These are phyloP conservation scores for Cladosporium sp. DNA, from an alignment of 2,329 filamentous ascomycete species.

Conservation along the genomic window DNA sequence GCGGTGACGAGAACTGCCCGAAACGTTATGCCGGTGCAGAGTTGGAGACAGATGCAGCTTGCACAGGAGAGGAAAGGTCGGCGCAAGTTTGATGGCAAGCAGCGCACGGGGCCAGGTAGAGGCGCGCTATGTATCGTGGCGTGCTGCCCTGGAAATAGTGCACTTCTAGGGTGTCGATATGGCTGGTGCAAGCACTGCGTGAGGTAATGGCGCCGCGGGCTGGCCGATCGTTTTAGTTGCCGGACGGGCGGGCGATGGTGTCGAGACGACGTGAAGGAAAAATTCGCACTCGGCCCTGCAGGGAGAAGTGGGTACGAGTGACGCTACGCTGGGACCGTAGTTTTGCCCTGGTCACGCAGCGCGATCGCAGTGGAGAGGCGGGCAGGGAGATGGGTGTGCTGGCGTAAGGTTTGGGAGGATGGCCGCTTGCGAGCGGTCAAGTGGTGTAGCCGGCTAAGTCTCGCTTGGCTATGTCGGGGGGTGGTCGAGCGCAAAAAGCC, in stretches of 20 bases:
- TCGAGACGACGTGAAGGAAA: constrained; percentile 22
- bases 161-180: constrained; percentile 28
- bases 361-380: neutral
- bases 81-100: constrained; percentile 20
- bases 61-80: constrained; percentile 24
- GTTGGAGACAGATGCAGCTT: constrained; percentile 21
- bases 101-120: constrained; percentile 22
- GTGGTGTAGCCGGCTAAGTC: constrained; percentile 10
- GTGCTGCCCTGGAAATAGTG: constrained; percentile 34
- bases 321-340: constrained; percentile 12
- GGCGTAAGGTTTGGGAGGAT: constrained; percentile 12
- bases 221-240: constrained; percentile 28
- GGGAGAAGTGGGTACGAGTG: constrained; percentile 21
- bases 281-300: constrained; percentile 17
- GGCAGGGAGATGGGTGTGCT: constrained; percentile 8
- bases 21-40: constrained; percentile 27
- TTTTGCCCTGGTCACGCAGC: constrained; percentile 8
- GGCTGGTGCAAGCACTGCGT: constrained; percentile 28
- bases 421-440: constrained; percentile 12
- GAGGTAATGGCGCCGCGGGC: constrained; percentile 29
- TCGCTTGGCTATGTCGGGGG: constrained; percentile 3
- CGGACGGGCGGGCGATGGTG: constrained; percentile 20
- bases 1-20: constrained; percentile 20
- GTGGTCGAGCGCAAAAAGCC: neutral
- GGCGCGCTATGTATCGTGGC: constrained; percentile 30